Percentiles rank a stretch among this genome's conserved stretches.
Evolutionary conservation across 345 rosid genomes (phyloP).

Genomic region (Rubroshorea leprosula): DNA sequence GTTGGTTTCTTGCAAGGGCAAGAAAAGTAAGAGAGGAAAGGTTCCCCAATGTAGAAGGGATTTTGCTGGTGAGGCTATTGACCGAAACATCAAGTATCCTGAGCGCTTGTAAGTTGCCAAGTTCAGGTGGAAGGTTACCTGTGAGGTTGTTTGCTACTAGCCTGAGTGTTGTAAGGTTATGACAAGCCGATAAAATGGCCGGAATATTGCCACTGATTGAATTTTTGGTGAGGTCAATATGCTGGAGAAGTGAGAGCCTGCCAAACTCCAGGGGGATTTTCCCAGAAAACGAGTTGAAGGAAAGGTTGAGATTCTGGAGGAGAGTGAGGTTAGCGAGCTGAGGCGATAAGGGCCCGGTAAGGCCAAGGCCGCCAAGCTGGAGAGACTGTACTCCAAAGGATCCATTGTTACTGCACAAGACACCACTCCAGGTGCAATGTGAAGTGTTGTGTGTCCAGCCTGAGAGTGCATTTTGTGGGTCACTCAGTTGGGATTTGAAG

Average conservation of each 20-base stretch:
- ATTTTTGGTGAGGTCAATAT: conserved; percentile 12
- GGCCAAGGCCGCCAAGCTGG: conserved; percentile 2
- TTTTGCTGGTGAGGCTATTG: conserved; percentile 6
- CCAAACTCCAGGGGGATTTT: not conserved
- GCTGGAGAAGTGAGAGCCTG: conserved; percentile 9
- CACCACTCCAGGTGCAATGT: conserved; percentile 21
- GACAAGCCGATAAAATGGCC: not conserved
- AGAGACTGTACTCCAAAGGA: conserved; percentile 8
- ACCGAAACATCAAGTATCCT: not conserved
- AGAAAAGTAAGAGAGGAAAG: conserved; percentile 7
- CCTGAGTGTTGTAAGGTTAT: conserved; percentile 3
- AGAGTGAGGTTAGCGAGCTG: conserved; percentile 8
- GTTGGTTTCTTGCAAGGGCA: conserved; percentile 7
- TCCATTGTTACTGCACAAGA: conserved; percentile 9
- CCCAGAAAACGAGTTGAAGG: conserved; percentile 9
- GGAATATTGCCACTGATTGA: conserved; percentile 11
- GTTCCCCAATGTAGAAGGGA: conserved; percentile 8
- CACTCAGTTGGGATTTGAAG: conserved; percentile 15
- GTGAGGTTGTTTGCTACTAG: not conserved
- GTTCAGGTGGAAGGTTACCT: conserved; percentile 7
- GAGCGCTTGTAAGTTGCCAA: conserved; percentile 9
- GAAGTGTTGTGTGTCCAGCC: conserved; percentile 20
- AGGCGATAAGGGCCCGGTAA: not conserved
- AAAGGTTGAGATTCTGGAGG: conserved; percentile 10
- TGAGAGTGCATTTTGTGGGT: conserved; percentile 21